Conservation (phyloP, 176 grass and related monocot species). For the Eragrostis nindensis region DNA sequence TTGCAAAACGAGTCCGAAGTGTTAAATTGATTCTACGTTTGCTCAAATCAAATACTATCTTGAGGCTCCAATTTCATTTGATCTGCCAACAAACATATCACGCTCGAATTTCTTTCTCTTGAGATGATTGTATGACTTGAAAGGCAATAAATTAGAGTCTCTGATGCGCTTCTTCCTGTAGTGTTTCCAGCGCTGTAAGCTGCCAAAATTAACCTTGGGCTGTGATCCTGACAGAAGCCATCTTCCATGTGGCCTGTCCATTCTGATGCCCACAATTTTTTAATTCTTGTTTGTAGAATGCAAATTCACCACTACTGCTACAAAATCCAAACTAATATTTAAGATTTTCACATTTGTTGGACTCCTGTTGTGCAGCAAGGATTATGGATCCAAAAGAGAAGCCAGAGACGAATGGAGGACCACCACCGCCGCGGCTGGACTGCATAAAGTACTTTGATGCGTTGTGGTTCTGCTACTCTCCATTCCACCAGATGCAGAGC, state of each 20-base stretch:
- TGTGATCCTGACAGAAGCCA: constrained; percentile 35
- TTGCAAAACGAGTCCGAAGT: neutral
- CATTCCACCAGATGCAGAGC: constrained; percentile 85
- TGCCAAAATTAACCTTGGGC: constrained; percentile 31
- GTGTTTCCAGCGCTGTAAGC: constrained; percentile 33
- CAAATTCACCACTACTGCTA: neutral
- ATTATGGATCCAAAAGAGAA: constrained; percentile 48
- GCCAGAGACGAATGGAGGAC: neutral
- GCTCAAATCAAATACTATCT: neutral
- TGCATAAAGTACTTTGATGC: constrained; percentile 88
- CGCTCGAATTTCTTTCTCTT: neutral
- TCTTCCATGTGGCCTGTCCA: neutral
- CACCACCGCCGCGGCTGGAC: constrained; percentile 23
- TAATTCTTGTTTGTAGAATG: neutral
- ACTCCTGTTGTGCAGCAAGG: neutral
- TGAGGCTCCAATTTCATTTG: constrained; percentile 12
- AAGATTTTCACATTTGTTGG: neutral
- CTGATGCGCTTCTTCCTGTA: constrained; percentile 33
- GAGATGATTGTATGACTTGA: neutral
- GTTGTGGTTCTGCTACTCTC: constrained; percentile 98
- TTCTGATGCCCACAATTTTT: constrained; percentile 28
- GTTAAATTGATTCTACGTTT: neutral
- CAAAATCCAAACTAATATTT: neutral
- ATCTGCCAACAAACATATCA: neutral
- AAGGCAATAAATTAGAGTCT: constrained; percentile 55